Base-by-base conservation (phyloP, 202 grass and related monocot species). In the Thinopyrum obtusiflorum region DNA sequence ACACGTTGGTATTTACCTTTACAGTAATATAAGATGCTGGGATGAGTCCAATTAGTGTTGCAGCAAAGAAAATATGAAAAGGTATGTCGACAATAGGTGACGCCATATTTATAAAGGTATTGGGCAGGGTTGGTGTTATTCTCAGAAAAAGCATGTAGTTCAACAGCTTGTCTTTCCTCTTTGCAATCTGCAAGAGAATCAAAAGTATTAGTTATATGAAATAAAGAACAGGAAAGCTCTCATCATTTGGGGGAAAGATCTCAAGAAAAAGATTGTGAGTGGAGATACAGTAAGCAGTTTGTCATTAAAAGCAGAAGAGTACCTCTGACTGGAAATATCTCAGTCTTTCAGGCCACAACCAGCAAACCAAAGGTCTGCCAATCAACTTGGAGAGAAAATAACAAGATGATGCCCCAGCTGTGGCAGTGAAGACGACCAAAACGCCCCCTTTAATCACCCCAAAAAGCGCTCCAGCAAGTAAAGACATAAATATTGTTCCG, bases 61-160 rank as follows among this genome's bases (percentile, higher is more conserved):
- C 96, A 85, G 91, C 71, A 82, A 98, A 95, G 88, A 98, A 98
- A 96, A 92, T 89, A 86, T 92, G 91, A 87, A 98, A 98, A 76
- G 96, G 96, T 86, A 98, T 94, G 73, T 98, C 93, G 71, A 98
- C 93, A 88, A 98, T 98, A 11, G 96, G 91, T 76, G 96, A 98
- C 6, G 96, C 96, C 96, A 98, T 89, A 91, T 91, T 98, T 86
- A 98, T 98, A 65, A 98, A 98, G 35, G 96, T 98, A 85, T 98
- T 98, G 61, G 96, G 96, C 74, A 98, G 80, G 29, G 96, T 92
- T 82, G 96, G 96, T 73, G 96, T 98, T 91, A 98, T 98, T 91
- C 96, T 92, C 53, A 98, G 76, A 86, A 98, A 98, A 86, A 98
- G 91, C 96, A 98, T 93, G 85, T 98, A 98, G 68, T 98, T 98